Conservation (phyloP, 768 basidiomycete species). For the Psilocybe subaeruginosa region DNA sequence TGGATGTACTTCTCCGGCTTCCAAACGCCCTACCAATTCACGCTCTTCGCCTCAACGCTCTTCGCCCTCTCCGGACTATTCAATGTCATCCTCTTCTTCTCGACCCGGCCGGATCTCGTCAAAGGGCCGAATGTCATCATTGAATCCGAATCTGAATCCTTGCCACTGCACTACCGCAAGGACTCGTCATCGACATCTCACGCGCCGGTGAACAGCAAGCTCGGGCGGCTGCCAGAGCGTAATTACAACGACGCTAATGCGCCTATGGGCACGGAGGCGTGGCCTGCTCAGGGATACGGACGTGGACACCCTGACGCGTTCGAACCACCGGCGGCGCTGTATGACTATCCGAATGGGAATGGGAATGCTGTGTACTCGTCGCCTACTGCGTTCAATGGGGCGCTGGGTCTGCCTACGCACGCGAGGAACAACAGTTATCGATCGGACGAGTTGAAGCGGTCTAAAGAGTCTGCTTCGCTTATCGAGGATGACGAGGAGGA, state of each 20-base stretch:
- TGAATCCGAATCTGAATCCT: constrained; percentile 8
- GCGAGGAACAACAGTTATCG: constrained; percentile 1
- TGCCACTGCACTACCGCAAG: constrained; percentile 12
- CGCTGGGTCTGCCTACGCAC: constrained; percentile 5
- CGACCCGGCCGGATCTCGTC: constrained; percentile 29
- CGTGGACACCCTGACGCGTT: background rate
- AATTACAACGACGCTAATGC: background rate
- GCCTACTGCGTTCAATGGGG: background rate
- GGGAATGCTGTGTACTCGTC: background rate
- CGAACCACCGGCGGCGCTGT: background rate
- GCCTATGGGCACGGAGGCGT: background rate
- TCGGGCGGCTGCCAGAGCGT: constrained; percentile 18
- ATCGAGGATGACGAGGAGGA: constrained; percentile 21
- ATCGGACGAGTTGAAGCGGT: background rate
- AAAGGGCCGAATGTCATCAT: constrained; percentile 19
- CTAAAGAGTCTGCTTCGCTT: constrained; percentile 11
- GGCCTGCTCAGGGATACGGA: background rate
- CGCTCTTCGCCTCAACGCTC: constrained; percentile 40
- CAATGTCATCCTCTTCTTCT: constrained; percentile 42
- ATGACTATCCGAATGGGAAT: background rate
- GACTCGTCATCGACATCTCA: background rate
- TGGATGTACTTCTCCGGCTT: constrained; percentile 36
- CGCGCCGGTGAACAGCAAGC: background rate
- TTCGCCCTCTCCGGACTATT: constrained; percentile 48
- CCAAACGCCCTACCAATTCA: constrained; percentile 35